phyloP scores from a whole-genome alignment of 805 yeast species.

The Lachancea meyersii region DNA sequence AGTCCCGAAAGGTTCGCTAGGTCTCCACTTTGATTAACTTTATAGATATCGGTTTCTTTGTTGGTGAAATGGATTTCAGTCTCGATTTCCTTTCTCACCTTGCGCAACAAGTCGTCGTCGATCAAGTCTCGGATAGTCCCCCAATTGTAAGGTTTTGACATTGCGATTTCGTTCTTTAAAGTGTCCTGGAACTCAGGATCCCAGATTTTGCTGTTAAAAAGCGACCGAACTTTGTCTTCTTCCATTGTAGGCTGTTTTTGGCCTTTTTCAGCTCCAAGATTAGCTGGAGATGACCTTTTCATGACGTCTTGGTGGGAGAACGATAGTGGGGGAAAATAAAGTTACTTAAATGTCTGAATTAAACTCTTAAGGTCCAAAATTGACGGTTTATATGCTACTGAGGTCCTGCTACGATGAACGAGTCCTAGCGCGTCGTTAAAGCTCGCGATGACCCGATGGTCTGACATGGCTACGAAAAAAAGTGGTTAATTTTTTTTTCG shows the following conservation, averaged over 20 bases:
- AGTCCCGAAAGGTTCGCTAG: slow-evolving; percentile 87
- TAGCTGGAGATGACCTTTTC: slow-evolving; percentile 1
- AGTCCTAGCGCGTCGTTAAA: background rate
- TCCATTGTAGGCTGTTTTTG: slow-evolving; percentile 16
- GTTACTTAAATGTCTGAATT: background rate
- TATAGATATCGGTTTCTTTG: slow-evolving; percentile 96
- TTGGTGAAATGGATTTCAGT: slow-evolving; percentile 81
- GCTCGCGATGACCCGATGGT: background rate
- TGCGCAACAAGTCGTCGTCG: slow-evolving; percentile 67
- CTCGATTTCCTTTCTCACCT: slow-evolving; percentile 80
- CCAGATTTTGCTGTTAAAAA: slow-evolving; percentile 48
- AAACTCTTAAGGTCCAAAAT: background rate
- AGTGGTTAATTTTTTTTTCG: too few relatives aligned
- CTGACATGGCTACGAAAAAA: too few relatives aligned
- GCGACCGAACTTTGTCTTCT: slow-evolving; percentile 32
- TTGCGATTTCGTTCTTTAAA: slow-evolving; percentile 40
- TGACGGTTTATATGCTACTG: background rate
- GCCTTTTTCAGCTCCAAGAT: background rate
- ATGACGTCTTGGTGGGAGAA: background rate
- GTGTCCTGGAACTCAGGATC: slow-evolving; percentile 34
- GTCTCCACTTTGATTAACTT: slow-evolving; percentile 85
- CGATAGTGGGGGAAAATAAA: background rate
- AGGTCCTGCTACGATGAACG: background rate
- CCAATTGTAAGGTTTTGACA: slow-evolving; percentile 80
- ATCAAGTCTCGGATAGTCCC: slow-evolving; percentile 73